Evolutionary conservation across 1,284 basidiomycete species (phyloP), one percentile per base, ranked within the genome.

Genomic region (Phlebopus sp.): DNA sequence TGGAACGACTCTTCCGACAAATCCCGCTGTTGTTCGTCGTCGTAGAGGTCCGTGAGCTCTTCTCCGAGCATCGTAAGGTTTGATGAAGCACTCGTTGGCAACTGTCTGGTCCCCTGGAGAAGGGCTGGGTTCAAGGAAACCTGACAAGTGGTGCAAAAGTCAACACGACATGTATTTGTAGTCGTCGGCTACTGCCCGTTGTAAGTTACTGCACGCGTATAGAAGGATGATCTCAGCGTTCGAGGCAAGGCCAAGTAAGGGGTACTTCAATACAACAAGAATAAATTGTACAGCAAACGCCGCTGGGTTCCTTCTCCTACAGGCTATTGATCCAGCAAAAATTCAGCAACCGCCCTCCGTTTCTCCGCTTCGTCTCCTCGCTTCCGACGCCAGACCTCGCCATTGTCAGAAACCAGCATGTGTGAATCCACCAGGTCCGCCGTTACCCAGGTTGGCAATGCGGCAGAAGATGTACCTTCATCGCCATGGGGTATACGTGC

Each of bases 361-460:
- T 70, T 71, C 42, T 59, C 56, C 40, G 27, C 18, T 45, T 63
- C 55, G 54, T 56, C 56, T 58, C 54, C 56, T 53, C 42, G 42
- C 34, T 46, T 49, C 39, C 30, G 44, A 51, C 48, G 41, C 60
- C 58, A 66, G 44, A 58, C 34, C 38, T 67, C 61, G 21, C 50
- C 51, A 9, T 46, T 39, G 9, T 9, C 44, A 7, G 37, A 32
- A 7, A 35, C 18, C 4, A 38, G 27, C 1, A 42, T 2, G 37
- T 49, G 54, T 37, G 44, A 47, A 7, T 30, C 47, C 42, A 17
- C 57, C 32, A 40, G 32, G 37, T 35, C 19, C 10, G 47, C 47
- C 21, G 51, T 47, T 4, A 55, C 63, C 76, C 76, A 77, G 2
- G 67, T 39, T 2, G 75, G 75, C 18, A 77, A 56, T 21, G 59